Conservation (phyloP, 2,329 filamentous ascomycete genomes). For the Pseudogymnoascus sp. region DNA sequence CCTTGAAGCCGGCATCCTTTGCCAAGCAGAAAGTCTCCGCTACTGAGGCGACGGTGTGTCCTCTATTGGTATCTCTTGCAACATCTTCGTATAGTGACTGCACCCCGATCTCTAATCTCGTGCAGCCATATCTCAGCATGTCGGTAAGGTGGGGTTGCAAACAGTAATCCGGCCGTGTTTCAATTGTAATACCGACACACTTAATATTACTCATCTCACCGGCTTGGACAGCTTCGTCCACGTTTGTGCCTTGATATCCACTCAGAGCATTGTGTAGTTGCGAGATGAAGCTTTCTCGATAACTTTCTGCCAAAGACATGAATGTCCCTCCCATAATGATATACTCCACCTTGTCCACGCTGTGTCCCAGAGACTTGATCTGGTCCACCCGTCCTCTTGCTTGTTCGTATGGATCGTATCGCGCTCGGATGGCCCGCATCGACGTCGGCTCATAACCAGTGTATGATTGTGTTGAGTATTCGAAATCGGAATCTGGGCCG, state of each 20-base stretch:
- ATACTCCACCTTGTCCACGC: slow-evolving; percentile 98
- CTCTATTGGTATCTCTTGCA: slow-evolving; percentile 93
- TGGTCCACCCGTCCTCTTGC: slow-evolving; percentile 93
- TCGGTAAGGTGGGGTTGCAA: slow-evolving; percentile 88
- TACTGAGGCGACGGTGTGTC: slow-evolving; percentile 90
- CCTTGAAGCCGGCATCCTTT: slow-evolving; percentile 98
- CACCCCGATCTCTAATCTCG: slow-evolving; percentile 86
- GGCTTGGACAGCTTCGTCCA: slow-evolving; percentile 90
- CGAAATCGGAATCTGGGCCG: slow-evolving; percentile 95
- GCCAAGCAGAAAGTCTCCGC: slow-evolving; percentile 95
- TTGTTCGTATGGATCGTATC: slow-evolving; percentile 97
- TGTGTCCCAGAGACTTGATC: slow-evolving; percentile 90
- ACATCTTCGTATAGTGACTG: slow-evolving; percentile 98
- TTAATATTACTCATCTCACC: slow-evolving; percentile 97
- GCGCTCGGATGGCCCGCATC: slow-evolving; percentile 93
- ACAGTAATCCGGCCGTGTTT: slow-evolving; percentile 95
- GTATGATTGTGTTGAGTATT: slow-evolving; percentile 98
- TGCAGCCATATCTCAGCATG: slow-evolving; percentile 98
- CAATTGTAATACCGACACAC: slow-evolving; percentile 97
- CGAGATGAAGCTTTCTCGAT: slow-evolving; percentile 88
- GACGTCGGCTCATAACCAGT: slow-evolving; percentile 98
- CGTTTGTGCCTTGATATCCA: slow-evolving; percentile 87
- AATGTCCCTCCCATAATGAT: slow-evolving; percentile 99
- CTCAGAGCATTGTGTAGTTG: slow-evolving; percentile 95
- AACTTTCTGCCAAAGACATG: slow-evolving; percentile 88